Conservation (phyloP, 805 yeast species). For the Candida oleophila region DNA sequence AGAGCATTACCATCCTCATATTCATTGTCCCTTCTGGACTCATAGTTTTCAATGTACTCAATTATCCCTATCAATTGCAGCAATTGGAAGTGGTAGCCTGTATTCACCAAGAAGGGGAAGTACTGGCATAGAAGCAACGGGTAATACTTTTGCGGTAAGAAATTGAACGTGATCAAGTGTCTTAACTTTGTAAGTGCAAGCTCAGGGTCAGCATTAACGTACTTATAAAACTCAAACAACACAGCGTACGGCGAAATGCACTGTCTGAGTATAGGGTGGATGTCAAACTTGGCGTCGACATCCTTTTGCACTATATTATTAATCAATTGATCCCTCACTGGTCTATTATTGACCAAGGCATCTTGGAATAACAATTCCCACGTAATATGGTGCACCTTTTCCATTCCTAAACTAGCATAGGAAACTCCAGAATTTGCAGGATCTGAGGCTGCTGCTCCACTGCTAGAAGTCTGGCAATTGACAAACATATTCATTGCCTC, state of each 20-base stretch:
- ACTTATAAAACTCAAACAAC: conserved; percentile 48
- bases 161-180: conserved; percentile 44
- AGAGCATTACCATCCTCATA: conserved; percentile 27
- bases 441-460: conserved; percentile 10
- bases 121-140: conserved; percentile 52
- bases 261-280: conserved; percentile 62
- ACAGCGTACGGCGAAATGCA: conserved; percentile 72
- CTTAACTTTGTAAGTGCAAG: conserved; percentile 45
- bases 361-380: conserved; percentile 67
- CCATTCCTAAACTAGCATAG: conserved; percentile 26
- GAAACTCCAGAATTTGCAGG: not conserved
- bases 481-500: conserved; percentile 68
- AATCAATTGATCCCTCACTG: conserved; percentile 56
- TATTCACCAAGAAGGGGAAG: conserved; percentile 35
- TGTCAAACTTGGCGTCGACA: conserved; percentile 31
- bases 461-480: conserved; percentile 51
- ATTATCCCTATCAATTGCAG: conserved; percentile 35
- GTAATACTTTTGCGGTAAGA: conserved; percentile 47
- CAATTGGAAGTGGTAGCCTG: conserved; percentile 17
- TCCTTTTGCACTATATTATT: conserved; percentile 44
- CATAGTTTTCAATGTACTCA: conserved; percentile 40
- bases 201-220: conserved; percentile 22
- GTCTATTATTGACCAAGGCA: conserved; percentile 49
- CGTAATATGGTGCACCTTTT: conserved; percentile 46
- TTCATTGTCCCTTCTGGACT: conserved; percentile 19